Evolutionary conservation across 2,329 filamentous ascomycete genomes (phyloP), one percentile per base, ranked within the genome.

Genomic region (Colletotrichum navitas): DNA sequence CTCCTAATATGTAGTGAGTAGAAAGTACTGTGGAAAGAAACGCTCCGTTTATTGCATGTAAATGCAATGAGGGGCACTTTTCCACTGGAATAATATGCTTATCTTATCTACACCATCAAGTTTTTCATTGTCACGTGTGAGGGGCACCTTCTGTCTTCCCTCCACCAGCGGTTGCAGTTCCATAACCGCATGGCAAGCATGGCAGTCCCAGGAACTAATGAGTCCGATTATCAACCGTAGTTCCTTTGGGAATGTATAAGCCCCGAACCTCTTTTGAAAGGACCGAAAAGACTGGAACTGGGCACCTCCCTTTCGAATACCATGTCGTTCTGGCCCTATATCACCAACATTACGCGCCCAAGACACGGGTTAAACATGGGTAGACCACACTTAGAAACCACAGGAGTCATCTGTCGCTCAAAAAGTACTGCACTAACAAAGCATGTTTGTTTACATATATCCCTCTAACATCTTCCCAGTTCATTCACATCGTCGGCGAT

Each of bases 31-130:
- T 62, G 54, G 45, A 45, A 51, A 8, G 26, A 24, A 47, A 51
- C 24, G 45, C 64, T 41, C 56, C 58, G 43, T 36, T 63, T 58
- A 68, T 63, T 59, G 68, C 68, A 71, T 71, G 54, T 45, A 45
- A 63, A 36, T 52, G 29, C 34, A n/a, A 41, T 18, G 63, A 61
- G 55, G 63, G 63, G 56, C 56, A 34, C 34, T 21, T 52, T 36
- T 8, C 5, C 18, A n/a, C 32, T 34, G 51, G 10, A 12, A n/a
- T 32, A 29, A 39, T 39, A n/a, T 5, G n/a, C 60, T 39, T 63
- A 63, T 52, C 49, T 62, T 34, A 62, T 41, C 29, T 24, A 32
- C 14, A 26, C 36, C 36, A 32, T 41, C n/a, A 54, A 34, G 32
- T n/a, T 58, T 45, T 52, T 39, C 26, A 52, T 29, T n/a, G 52